Conservation (phyloP, 1,139 yeast species). For the Groenewaldozyma sp. region DNA sequence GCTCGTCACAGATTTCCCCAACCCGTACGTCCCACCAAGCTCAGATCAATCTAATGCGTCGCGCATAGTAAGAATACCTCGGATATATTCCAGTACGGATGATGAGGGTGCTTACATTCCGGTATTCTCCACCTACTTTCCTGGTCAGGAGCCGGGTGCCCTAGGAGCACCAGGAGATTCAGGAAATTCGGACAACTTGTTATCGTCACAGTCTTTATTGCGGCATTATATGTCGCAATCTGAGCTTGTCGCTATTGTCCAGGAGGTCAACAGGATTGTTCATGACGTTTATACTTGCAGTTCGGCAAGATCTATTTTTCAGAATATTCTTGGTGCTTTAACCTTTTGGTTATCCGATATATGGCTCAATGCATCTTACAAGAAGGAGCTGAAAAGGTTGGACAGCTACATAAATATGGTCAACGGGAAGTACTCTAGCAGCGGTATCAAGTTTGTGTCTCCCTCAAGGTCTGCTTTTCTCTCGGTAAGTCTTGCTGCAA, state of each 20-base stretch:
- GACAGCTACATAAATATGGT: slow-evolving; percentile 39
- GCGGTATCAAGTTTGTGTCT: slow-evolving; percentile 39
- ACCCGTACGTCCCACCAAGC: slow-evolving; percentile 34
- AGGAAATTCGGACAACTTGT: slow-evolving; percentile 3
- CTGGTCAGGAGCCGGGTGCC: slow-evolving; percentile 67
- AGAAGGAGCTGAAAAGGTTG: slow-evolving; percentile 32
- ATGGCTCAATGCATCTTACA: too few species aligned
- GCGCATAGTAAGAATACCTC: slow-evolving; percentile 56
- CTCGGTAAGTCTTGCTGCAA: slow-evolving; percentile 46
- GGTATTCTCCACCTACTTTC: slow-evolving; percentile 47
- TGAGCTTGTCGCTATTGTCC: slow-evolving; percentile 38
- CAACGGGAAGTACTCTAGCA: slow-evolving; percentile 31
- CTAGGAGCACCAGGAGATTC: slow-evolving; percentile 24
- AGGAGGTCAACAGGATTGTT: slow-evolving; percentile 38
- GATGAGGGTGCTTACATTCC: slow-evolving; percentile 34
- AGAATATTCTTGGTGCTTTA: slow-evolving; percentile 39
- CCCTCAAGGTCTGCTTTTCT: slow-evolving; percentile 52
- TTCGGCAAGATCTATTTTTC: slow-evolving; percentile 30
- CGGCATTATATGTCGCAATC: slow-evolving; percentile 32
- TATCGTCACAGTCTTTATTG: slow-evolving; percentile 38
- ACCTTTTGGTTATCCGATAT: slow-evolving; percentile 36
- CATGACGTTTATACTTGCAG: slow-evolving; percentile 30
- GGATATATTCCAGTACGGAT: slow-evolving; percentile 31
- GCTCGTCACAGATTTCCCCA: slow-evolving; percentile 36
- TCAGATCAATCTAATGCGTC: slow-evolving; percentile 33